phyloP scores from a whole-genome alignment of 2,329 filamentous ascomycete species.

The Blastomyces silverae region DNA sequence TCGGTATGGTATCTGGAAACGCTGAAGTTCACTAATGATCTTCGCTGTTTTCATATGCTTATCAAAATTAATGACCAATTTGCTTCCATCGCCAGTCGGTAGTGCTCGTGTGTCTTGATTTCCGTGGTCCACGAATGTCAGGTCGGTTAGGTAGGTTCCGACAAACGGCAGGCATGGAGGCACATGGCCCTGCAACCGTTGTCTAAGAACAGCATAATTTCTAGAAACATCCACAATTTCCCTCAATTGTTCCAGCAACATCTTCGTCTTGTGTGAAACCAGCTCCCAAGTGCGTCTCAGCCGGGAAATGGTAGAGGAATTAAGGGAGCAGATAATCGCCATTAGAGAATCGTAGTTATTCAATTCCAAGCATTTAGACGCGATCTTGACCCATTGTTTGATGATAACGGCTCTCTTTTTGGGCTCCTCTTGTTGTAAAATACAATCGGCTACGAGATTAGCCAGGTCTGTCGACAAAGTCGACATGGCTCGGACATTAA shows the following conservation, averaged over 20 bases:
- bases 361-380: conserved; percentile 74
- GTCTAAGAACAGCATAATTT: conserved; percentile 82
- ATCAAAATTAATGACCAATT: conserved; percentile 92
- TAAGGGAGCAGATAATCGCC: conserved; percentile 92
- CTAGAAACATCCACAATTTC: conserved; percentile 80
- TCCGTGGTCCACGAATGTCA: conserved; percentile 92
- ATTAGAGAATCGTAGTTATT: conserved; percentile 96
- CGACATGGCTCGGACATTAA: conserved; percentile 92
- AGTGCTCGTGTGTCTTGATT: conserved; percentile 80
- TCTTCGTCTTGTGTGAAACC: conserved; percentile 75
- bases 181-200: conserved; percentile 74
- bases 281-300: conserved; percentile 88
- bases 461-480: conserved; percentile 85
- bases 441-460: conserved; percentile 87
- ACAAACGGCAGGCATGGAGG: conserved; percentile 92
- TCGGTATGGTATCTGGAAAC: conserved; percentile 90
- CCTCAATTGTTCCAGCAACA: conserved; percentile 69
- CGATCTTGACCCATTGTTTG: conserved; percentile 98
- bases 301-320: conserved; percentile 82
- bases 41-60: conserved; percentile 92
- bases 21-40: conserved; percentile 90
- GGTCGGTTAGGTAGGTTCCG: conserved; percentile 90
- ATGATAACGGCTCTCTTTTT: conserved; percentile 87
- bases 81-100: conserved; percentile 53
- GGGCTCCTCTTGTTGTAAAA: conserved; percentile 77